Conservation (phyloP, 2,329 filamentous ascomycete species). For the Cephalotrichum gorgonifer region DNA sequence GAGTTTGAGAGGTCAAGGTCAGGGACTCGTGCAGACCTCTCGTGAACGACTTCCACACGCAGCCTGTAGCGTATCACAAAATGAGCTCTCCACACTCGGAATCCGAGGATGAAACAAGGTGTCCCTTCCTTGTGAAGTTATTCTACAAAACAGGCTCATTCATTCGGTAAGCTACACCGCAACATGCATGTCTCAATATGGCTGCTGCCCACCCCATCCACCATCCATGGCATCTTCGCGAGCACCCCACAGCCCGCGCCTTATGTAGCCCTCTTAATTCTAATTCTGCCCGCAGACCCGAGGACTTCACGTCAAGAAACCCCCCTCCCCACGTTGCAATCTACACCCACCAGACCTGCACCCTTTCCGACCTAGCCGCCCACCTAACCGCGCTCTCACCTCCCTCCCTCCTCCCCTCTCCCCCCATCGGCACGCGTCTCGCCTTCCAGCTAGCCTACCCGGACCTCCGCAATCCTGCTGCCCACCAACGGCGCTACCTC, state of each 20-base stretch:
- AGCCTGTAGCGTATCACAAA: not conserved
- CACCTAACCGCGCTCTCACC: constrained; percentile 54
- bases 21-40: not conserved
- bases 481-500: constrained; percentile 50
- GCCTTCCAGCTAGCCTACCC: constrained; percentile 80
- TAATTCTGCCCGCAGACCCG: constrained; percentile 36
- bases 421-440: constrained; percentile 72
- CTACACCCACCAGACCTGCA: constrained; percentile 79
- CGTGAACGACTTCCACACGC: not conserved
- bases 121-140: constrained; percentile 76
- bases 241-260: not conserved
- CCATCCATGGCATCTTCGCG: not conserved
- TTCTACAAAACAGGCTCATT: constrained; percentile 70
- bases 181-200: not conserved
- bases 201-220: not conserved
- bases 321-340: constrained; percentile 64
- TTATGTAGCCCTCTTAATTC: not conserved
- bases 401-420: constrained; percentile 59
- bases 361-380: constrained; percentile 68
- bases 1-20: not conserved
- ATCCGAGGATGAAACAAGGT: constrained; percentile 14
- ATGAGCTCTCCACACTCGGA: constrained; percentile 2
- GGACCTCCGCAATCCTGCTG: constrained; percentile 41
- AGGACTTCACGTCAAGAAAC: constrained; percentile 53
- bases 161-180: constrained; percentile 42